Base-by-base conservation (phyloP, 2,329 filamentous ascomycete species). In the Penicillium vulpinum region DNA sequence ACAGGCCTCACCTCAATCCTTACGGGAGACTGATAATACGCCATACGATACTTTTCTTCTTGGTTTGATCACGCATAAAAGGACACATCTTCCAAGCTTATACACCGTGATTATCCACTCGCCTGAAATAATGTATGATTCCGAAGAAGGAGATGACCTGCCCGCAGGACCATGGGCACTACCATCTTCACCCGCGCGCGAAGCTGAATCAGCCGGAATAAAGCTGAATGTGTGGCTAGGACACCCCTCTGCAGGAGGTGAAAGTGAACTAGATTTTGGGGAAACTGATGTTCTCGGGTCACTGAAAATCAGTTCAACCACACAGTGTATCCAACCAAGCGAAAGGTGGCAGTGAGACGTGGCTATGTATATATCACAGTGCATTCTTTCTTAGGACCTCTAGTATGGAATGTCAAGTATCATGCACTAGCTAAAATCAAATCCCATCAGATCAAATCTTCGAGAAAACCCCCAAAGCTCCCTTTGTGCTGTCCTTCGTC, bases 401-500 rank as follows among this genome's bases (percentile, higher is more conserved):
- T 24, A 24, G 18, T 46, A 21, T 24, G 3, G 5, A 24, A 33
- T 11, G 4, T 13, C 5, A 33, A n/a, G 15, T n/a, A 31, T 9
- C 7, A 15, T 16, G 15, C 7, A 15, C 7, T 16, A 15, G 15
- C 5, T 15, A 6, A 15, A 16, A 35, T 6, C 2, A 33, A 26
- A 5, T 8, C 5, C 4, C 3, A 16, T 21, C 6, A 51, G 43
- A 41, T 38, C 39, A 85, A 59, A 84, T 81, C 74, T 83, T 87
- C 65, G 88, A 83, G 70, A 96, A 77, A 2, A 81, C 83, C 66
- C 84, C 80, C 69, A 96, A 75, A 6, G 83, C 84, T 46, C 80
- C 81, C 78, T 85, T 91, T 0, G 92, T 96, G 64, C 85, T 86
- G 45, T 81, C 79, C 66, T 83, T 83, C 8, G 83, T 87, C 65